Percentiles rank a stretch among this genome's conserved stretches.
Conservation (phyloP, 1,284 basidiomycete genomes). For the Pisolithus thermaeus region DNA sequence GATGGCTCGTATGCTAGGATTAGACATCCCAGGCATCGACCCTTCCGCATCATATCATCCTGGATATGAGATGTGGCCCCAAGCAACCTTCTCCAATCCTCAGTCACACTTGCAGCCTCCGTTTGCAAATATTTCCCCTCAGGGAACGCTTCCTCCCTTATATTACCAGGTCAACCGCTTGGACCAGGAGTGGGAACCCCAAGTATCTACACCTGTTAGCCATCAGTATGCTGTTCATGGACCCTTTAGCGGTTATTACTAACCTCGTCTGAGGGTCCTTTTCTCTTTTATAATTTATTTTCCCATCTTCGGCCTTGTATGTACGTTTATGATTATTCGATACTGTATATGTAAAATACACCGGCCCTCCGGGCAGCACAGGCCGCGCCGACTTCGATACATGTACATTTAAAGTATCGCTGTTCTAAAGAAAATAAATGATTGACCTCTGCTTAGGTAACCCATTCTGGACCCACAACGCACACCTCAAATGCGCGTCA, state of each 20-base stretch:
- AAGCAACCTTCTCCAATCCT: constrained; percentile 21
- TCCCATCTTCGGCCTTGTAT: background rate
- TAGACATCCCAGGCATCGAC: constrained; percentile 55
- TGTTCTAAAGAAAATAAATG: background rate
- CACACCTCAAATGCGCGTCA: constrained; percentile 3
- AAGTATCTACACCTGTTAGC: constrained; percentile 3
- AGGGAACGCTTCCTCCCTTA: constrained; percentile 8
- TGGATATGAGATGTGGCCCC: constrained; percentile 74
- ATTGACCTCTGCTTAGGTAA: constrained; percentile 20
- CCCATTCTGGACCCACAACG: constrained; percentile 28
- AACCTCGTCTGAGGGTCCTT: constrained; percentile 7
- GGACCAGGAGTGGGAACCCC: constrained; percentile 17
- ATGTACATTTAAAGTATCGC: too few species aligned
- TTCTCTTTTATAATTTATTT: background rate
- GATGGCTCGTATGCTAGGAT: constrained; percentile 67
- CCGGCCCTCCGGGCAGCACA: too few species aligned
- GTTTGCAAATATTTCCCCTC: background rate
- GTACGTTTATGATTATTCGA: background rate
- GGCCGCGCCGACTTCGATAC: too few species aligned
- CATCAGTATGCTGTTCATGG: constrained; percentile 19
- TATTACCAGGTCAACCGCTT: constrained; percentile 13
- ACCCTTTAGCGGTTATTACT: constrained; percentile 16
- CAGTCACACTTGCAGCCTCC: constrained; percentile 13
- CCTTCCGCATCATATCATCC: constrained; percentile 59
- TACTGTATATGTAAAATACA: too few species aligned